These are phyloP conservation scores for Colletotrichum abscissum DNA, from an alignment of 2,329 filamentous ascomycete species.

Conservation along the genomic window DNA sequence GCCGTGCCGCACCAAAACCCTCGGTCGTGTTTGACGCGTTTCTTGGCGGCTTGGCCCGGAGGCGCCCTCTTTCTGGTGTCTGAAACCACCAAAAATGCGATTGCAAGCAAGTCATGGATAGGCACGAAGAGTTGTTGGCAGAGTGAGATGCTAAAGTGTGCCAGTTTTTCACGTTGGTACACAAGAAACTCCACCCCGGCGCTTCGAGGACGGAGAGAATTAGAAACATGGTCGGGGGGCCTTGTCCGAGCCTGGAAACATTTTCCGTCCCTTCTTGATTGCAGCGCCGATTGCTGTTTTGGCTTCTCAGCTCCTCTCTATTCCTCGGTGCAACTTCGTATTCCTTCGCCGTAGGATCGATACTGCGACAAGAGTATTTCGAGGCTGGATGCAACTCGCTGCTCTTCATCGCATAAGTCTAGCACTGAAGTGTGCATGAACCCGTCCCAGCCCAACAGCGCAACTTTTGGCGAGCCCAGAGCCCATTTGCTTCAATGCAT, in stretches of 20 bases:
- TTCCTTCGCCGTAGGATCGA: not conserved
- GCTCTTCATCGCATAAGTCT: too few relatives aligned
- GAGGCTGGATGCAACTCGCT: too few relatives aligned
- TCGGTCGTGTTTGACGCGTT: constrained; percentile 29
- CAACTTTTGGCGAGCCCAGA: not conserved
- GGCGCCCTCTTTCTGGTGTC: not conserved
- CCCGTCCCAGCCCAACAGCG: not conserved
- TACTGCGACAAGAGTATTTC: too few relatives aligned
- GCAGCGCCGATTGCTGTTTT: not conserved
- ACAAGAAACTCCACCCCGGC: not conserved
- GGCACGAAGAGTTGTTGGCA: not conserved
- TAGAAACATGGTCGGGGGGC: not conserved
- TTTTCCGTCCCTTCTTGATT: not conserved
- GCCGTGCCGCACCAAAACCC: constrained; percentile 18
- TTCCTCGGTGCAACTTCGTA: not conserved
- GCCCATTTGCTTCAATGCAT: not conserved
- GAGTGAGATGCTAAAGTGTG: not conserved
- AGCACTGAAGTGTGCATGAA: not conserved
- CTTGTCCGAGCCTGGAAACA: not conserved
- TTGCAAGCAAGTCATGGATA: not conserved
- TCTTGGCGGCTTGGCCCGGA: constrained; percentile 29
- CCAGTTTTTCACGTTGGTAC: not conserved
- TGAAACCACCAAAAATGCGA: constrained; percentile 24
- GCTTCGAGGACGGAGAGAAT: not conserved
- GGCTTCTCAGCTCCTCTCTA: too few relatives aligned